phyloP scores from a whole-genome alignment of 2,329 filamentous ascomycete genomes.

The Huntiella abstrusa region DNA sequence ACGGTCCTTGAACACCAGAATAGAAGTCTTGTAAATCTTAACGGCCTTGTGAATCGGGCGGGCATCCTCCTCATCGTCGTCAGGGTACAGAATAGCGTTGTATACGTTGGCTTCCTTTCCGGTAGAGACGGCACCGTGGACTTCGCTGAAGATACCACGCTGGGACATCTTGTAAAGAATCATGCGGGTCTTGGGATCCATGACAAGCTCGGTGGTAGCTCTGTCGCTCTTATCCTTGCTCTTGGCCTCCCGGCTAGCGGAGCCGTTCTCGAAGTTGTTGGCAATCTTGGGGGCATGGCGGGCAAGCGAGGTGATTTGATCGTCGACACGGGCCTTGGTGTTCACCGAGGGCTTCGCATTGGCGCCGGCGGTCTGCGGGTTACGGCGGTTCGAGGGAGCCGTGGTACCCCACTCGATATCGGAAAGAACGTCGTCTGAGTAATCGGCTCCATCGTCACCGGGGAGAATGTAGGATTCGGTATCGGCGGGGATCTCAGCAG shows the following conservation, averaged over 20 bases:
- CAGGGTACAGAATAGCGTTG: conserved; percentile 52
- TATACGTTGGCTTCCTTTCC: conserved; percentile 99
- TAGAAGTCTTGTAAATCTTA: conserved; percentile 98
- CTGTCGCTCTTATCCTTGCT: conserved; percentile 81
- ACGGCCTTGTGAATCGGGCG: conserved; percentile 60
- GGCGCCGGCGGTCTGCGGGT: conserved; percentile 9
- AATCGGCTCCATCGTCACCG: conserved; percentile 32
- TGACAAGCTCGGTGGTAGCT: conserved; percentile 82
- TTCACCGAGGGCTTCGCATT: conserved; percentile 51
- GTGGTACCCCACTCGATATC: conserved; percentile 13
- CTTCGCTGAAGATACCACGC: conserved; percentile 67
- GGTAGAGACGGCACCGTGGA: conserved; percentile 88
- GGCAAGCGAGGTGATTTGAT: conserved; percentile 70
- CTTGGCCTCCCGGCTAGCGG: conserved; percentile 23
- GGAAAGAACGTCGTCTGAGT: conserved; percentile 34
- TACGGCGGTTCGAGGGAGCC: conserved; percentile 6
- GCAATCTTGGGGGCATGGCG: conserved; percentile 56
- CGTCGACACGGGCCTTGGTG: conserved; percentile 61
- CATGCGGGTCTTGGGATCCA: conserved; percentile 88
- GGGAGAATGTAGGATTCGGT: conserved; percentile 10
- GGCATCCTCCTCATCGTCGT: conserved; percentile 32
- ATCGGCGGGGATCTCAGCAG: conserved; percentile 9
- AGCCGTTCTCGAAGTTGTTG: conserved; percentile 32
- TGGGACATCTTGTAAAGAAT: conserved; percentile 94
- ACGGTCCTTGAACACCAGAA: conserved; percentile 92